phyloP scores from a whole-genome alignment of 768 basidiomycete genomes.

The Guyanaporus albipodus region DNA sequence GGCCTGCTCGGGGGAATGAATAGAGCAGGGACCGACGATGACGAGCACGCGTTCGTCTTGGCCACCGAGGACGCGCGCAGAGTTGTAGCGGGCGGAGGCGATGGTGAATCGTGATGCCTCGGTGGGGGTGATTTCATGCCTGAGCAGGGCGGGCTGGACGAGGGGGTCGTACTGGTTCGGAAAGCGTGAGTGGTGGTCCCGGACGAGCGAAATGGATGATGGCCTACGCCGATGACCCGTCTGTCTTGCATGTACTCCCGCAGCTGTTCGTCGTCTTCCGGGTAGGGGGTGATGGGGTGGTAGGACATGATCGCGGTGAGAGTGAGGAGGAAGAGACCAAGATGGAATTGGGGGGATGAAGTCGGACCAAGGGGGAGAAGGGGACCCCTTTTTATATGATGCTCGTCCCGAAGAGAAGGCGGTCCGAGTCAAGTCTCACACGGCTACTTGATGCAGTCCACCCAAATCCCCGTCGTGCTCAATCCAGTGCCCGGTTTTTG shows the following conservation, averaged over 20 bases:
- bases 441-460: constrained; percentile 16
- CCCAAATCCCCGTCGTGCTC: constrained; percentile 34
- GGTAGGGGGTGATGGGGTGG: constrained; percentile 58
- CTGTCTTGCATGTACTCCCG: constrained; percentile 77
- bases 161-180: constrained; percentile 83
- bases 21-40: constrained; percentile 93
- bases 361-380: not conserved
- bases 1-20: constrained; percentile 86
- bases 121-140: constrained; percentile 77
- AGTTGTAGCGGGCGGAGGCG: constrained; percentile 70
- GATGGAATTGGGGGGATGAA: not conserved
- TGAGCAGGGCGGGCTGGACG: constrained; percentile 86
- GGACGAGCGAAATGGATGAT: not conserved
- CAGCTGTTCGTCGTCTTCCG: constrained; percentile 60
- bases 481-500: constrained; percentile 68
- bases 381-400: constrained; percentile 29
- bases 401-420: no score
- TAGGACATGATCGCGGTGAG: constrained; percentile 8
- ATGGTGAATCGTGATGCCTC: constrained; percentile 67
- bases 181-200: constrained; percentile 12
- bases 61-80: constrained; percentile 78
- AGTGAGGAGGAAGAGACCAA: not conserved
- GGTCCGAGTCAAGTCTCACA: no score
- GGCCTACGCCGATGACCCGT: constrained; percentile 70
- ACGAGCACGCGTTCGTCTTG: constrained; percentile 85